Conservation (phyloP, 495 filamentous ascomycete genomes). For the Penicillium goetzii region DNA sequence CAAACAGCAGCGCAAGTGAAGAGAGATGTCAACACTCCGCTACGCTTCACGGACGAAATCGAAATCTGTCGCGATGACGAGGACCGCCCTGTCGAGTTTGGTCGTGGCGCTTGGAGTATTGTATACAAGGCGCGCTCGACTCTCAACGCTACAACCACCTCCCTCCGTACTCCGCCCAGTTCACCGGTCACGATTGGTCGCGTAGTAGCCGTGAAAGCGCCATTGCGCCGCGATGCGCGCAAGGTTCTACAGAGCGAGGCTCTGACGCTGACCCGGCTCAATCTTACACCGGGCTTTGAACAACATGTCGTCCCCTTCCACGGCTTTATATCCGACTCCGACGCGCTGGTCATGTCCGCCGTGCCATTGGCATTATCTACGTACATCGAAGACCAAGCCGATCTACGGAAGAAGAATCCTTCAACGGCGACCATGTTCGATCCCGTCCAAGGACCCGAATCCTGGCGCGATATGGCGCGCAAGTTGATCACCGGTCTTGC, state of each 20-base stretch:
- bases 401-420: constrained; percentile 29
- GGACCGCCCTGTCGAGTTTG: constrained; percentile 48
- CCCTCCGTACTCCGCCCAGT: constrained; percentile 47
- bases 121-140: constrained; percentile 54
- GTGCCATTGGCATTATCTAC: constrained; percentile 54
- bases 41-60: constrained; percentile 41
- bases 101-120: constrained; percentile 63
- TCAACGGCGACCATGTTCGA: constrained; percentile 56
- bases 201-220: constrained; percentile 59
- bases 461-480: constrained; percentile 51
- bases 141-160: constrained; percentile 11
- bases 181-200: constrained; percentile 44
- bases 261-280: constrained; percentile 52
- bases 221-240: constrained; percentile 51
- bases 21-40: constrained; percentile 21
- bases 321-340: constrained; percentile 53
- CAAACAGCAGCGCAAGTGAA: constrained; percentile 13
- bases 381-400: constrained; percentile 47
- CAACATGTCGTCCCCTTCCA: constrained; percentile 58
- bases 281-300: constrained; percentile 36
- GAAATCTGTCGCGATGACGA: constrained; percentile 37
- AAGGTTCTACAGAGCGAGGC: constrained; percentile 58
- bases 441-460: constrained; percentile 46
- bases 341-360: constrained; percentile 58
- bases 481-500: constrained; percentile 53